phyloP scores from a whole-genome alignment of 2,329 filamentous ascomycete species.

The Proliferodiscus dingleyae region DNA sequence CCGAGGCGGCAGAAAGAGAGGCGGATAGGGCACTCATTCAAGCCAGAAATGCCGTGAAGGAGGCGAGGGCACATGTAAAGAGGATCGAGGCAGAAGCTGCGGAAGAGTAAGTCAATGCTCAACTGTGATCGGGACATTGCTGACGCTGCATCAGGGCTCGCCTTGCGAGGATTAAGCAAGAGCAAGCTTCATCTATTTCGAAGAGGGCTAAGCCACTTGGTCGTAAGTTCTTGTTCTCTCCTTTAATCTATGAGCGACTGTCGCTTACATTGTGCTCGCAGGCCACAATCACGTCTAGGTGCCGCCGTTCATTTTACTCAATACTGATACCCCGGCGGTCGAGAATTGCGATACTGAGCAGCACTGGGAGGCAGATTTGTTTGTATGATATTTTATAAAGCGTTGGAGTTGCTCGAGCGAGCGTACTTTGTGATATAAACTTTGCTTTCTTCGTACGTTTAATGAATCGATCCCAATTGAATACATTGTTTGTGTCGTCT shows the following conservation, averaged over 20 bases:
- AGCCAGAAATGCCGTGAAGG: slow-evolving; percentile 53
- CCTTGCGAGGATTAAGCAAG: slow-evolving; percentile 62
- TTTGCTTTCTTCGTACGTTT: too few species aligned
- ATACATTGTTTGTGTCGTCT: too few species aligned
- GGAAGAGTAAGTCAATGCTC: slow-evolving; percentile 41
- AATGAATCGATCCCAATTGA: too few species aligned
- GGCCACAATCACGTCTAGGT: not conserved
- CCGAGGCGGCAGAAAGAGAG: slow-evolving; percentile 59
- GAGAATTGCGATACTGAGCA: too few species aligned
- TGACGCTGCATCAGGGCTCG: slow-evolving; percentile 37
- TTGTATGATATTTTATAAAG: too few species aligned
- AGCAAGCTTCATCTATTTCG: slow-evolving; percentile 58
- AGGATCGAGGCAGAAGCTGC: slow-evolving; percentile 59
- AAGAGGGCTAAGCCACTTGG: slow-evolving; percentile 67
- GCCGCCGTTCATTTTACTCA: too few species aligned
- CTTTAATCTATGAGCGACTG: not conserved
- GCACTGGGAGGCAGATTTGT: too few species aligned
- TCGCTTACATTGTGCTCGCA: not conserved
- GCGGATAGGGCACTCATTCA: slow-evolving; percentile 59
- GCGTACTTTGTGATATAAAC: too few species aligned
- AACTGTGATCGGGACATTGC: not conserved
- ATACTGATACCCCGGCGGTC: too few species aligned
- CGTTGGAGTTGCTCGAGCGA: too few species aligned
- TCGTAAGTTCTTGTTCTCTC: slow-evolving; percentile 45
- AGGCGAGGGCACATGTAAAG: slow-evolving; percentile 60